phyloP scores from a whole-genome alignment of 805 yeast species.

The Ascoidea asiatica region DNA sequence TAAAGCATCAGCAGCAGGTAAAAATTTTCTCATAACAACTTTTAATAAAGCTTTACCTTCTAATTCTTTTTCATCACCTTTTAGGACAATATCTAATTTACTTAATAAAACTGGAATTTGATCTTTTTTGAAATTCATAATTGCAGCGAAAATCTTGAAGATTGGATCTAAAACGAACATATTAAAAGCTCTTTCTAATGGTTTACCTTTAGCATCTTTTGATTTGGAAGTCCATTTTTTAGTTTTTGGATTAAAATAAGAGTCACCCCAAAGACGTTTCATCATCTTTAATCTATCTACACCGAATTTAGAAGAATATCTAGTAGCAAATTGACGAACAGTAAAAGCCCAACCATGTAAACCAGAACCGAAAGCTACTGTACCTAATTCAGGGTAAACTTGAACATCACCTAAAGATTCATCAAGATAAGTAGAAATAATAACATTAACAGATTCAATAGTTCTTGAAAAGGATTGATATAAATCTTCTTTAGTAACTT shows the following conservation, averaged over 20 bases:
- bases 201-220: slow-evolving; percentile 90
- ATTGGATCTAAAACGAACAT: slow-evolving; percentile 98
- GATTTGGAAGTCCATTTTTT: slow-evolving; percentile 98
- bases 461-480: slow-evolving; percentile 98
- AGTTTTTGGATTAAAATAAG: slow-evolving; percentile 99
- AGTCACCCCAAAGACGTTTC: slow-evolving; percentile 99
- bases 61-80: slow-evolving; percentile 94
- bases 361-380: slow-evolving; percentile 99
- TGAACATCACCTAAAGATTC: slow-evolving; percentile 87
- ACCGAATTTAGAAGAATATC: slow-evolving; percentile 99
- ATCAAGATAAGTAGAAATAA: slow-evolving; percentile 91
- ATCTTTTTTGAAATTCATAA: slow-evolving; percentile 98
- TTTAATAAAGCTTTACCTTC: slow-evolving; percentile 98
- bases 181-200: slow-evolving; percentile 98
- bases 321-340: slow-evolving; percentile 93
- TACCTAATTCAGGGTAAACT: slow-evolving; percentile 98
- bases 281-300: slow-evolving; percentile 96
- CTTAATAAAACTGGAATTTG: slow-evolving; percentile 85
- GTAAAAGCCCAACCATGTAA: slow-evolving; percentile 99
- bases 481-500: slow-evolving; percentile 96
- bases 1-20: slow-evolving; percentile 99
- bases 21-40: slow-evolving; percentile 98
- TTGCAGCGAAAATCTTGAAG: slow-evolving; percentile 91
- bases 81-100: slow-evolving; percentile 86
- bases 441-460: slow-evolving; percentile 98